Percentiles rank a stretch among this genome's conserved stretches.
Evolutionary conservation across 2,329 filamentous ascomycete species (phyloP).

Genomic region (Fusarium papillatum): DNA sequence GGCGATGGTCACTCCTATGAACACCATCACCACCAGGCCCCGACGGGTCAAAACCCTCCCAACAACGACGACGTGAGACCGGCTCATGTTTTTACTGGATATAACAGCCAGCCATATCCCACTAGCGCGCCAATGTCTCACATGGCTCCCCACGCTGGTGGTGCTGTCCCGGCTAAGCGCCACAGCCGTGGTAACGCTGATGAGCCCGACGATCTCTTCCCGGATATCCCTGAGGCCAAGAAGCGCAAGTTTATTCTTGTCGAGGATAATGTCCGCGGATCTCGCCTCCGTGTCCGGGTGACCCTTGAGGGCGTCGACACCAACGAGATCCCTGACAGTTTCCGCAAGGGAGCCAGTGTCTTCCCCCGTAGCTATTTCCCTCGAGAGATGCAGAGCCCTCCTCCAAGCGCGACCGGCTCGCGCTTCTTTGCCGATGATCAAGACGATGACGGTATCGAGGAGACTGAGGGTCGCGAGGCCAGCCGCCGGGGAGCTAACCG

Average conservation of each 20-base stretch:
- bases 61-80: slow-evolving; percentile 76
- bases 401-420: slow-evolving; percentile 80
- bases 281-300: slow-evolving; percentile 88
- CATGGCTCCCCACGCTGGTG: slow-evolving; percentile 58
- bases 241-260: slow-evolving; percentile 97
- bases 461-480: slow-evolving; percentile 62
- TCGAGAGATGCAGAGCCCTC: slow-evolving; percentile 90
- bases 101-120: slow-evolving; percentile 72
- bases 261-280: slow-evolving; percentile 86
- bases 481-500: slow-evolving; percentile 52
- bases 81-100: slow-evolving; percentile 80
- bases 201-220: slow-evolving; percentile 81
- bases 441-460: slow-evolving; percentile 67
- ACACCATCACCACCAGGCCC: slow-evolving; percentile 76
- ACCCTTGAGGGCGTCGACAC: slow-evolving; percentile 95
- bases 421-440: slow-evolving; percentile 80
- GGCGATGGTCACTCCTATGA: slow-evolving; percentile 74
- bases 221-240: slow-evolving; percentile 89
- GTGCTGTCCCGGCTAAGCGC: slow-evolving; percentile 53
- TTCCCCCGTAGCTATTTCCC: slow-evolving; percentile 94
- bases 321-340: slow-evolving; percentile 95
- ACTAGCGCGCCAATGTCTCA: slow-evolving; percentile 73
- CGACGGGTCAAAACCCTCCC: slow-evolving; percentile 64
- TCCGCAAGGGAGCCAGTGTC: slow-evolving; percentile 90
- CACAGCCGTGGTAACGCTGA: slow-evolving; percentile 63